Conservation (phyloP, 257 asterid species). For the Solanum piurae region DNA sequence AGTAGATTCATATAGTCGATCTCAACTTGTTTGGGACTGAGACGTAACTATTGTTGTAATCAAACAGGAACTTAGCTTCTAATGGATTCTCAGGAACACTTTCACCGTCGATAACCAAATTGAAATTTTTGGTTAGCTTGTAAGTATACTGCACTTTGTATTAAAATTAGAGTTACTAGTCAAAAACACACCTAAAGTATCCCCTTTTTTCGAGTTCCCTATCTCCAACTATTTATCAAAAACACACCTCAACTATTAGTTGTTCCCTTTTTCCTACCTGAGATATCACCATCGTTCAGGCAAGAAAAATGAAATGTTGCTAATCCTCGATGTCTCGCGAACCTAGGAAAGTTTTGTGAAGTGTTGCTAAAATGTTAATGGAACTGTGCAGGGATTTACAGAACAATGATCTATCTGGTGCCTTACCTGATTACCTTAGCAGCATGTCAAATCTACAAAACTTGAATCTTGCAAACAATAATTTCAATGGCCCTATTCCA, state of each 20-base stretch:
- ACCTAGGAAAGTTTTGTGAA: neutral
- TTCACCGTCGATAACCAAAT: conserved; percentile 54
- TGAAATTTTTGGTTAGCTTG: conserved; percentile 58
- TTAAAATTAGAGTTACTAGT: neutral
- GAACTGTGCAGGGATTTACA: conserved; percentile 56
- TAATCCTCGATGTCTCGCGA: neutral
- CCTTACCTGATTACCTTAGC: conserved; percentile 57
- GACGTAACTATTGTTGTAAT: neutral
- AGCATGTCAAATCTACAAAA: conserved; percentile 46
- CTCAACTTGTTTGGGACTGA: neutral
- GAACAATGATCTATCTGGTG: conserved; percentile 52
- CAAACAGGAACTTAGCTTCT: conserved; percentile 59
- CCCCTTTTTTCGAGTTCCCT: neutral
- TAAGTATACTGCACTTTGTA: conserved; percentile 19
- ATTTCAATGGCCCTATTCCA: conserved; percentile 69
- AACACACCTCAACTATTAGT: neutral
- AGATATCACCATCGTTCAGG: neutral
- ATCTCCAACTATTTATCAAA: neutral
- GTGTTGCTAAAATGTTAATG: neutral
- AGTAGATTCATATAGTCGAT: neutral
- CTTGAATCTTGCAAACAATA: conserved; percentile 59
- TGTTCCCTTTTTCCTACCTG: neutral
- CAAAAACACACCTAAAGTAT: neutral
- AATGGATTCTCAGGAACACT: conserved; percentile 77
- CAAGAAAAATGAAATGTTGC: neutral